Conservation (phyloP, 208 protist genomes). For the Wallacemonas sp. region DNA sequence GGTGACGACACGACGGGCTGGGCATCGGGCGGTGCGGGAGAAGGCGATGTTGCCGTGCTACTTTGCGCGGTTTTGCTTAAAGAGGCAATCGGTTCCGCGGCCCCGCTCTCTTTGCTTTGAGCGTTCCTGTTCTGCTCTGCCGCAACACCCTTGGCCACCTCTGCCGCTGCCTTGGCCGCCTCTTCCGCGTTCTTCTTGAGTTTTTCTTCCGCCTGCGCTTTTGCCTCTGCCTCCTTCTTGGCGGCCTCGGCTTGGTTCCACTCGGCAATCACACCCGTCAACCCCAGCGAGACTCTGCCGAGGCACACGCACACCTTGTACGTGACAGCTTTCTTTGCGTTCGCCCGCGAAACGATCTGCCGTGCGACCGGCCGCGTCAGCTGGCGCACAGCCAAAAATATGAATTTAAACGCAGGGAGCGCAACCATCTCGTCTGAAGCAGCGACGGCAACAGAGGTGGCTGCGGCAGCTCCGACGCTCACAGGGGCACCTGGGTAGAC, state of each 20-base stretch:
- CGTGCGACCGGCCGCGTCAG: constrained; percentile 68
- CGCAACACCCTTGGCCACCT: constrained; percentile 10
- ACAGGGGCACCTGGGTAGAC: not conserved
- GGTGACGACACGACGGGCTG: too few relatives aligned
- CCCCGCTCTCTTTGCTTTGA: constrained; percentile 9
- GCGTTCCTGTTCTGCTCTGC: constrained; percentile 20
- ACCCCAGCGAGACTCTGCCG: constrained; percentile 72
- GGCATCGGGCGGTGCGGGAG: not conserved
- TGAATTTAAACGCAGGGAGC: constrained; percentile 68
- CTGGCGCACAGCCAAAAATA: constrained; percentile 78
- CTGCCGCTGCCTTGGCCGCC: constrained; percentile 16
- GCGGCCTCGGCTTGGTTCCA: constrained; percentile 49
- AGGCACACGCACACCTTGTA: constrained; percentile 72
- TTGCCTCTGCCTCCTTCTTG: constrained; percentile 26
- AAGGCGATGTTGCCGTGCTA: too few relatives aligned
- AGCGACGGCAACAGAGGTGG: constrained; percentile 2
- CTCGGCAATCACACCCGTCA: constrained; percentile 67
- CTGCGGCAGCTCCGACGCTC: constrained; percentile 1
- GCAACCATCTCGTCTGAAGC: constrained; percentile 60
- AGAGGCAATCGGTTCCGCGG: too few relatives aligned
- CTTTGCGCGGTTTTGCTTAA: too few relatives aligned
- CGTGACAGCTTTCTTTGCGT: constrained; percentile 49
- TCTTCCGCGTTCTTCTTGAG: constrained; percentile 21
- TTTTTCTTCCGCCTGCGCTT: constrained; percentile 27
- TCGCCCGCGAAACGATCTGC: constrained; percentile 60